These are phyloP conservation scores for Silene coronaria DNA, from an alignment of 179 eudicot genomes.

Conservation along the genomic window DNA sequence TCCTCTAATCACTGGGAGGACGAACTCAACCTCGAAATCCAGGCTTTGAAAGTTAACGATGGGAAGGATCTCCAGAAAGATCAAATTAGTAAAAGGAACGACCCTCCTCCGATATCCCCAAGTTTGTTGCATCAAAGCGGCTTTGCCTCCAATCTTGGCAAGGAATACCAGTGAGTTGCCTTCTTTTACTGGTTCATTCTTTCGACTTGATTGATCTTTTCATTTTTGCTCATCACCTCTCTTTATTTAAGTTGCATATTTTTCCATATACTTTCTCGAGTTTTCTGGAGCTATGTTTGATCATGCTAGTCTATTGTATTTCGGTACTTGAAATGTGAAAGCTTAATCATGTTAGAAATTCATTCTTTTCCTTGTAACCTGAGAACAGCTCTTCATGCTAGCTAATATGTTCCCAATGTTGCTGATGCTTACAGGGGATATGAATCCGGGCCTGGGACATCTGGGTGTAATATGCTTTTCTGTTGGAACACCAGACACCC, in stretches of 20 bases:
- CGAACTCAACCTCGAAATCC: slow-evolving; percentile 60
- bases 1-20: slow-evolving; percentile 74
- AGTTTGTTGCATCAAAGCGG: slow-evolving; percentile 78
- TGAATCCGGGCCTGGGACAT: slow-evolving; percentile 72
- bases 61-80: slow-evolving; percentile 48
- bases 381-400: neutral
- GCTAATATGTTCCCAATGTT: neutral
- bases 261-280: neutral
- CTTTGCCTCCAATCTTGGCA: slow-evolving; percentile 46
- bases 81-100: slow-evolving; percentile 39
- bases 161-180: slow-evolving; percentile 59
- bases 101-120: slow-evolving; percentile 65
- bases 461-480: slow-evolving; percentile 71
- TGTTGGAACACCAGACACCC: slow-evolving; percentile 67
- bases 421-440: slow-evolving; percentile 56
- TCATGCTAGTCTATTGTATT: neutral
- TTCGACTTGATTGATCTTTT: neutral
- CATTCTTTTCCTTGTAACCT: neutral
- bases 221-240: neutral
- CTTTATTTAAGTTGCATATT: neutral
- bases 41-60: slow-evolving; percentile 52
- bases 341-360: neutral
- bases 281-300: neutral
- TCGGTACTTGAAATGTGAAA: neutral
- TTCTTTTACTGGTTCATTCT: slow-evolving; percentile 2